Evolutionary conservation across 192 early-diverging fungal genomes (phyloP).

Genomic region (Rhizoclosmatium globosum): DNA sequence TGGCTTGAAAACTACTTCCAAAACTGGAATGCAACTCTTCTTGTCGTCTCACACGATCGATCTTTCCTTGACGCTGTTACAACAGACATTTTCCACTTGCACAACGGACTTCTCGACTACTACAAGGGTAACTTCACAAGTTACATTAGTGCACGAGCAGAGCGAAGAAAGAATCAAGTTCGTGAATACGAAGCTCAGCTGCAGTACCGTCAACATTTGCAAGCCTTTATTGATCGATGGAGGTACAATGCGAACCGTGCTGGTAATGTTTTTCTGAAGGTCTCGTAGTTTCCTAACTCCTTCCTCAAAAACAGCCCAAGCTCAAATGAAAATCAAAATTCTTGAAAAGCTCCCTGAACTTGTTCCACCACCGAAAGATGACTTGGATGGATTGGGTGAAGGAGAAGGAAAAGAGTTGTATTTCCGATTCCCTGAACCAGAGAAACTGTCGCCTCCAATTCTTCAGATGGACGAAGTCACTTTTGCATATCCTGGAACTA

Average conservation of each 20-base stretch:
- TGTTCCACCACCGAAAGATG: slow-evolving; percentile 77
- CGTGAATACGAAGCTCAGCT: slow-evolving; percentile 97
- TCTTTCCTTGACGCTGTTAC: slow-evolving; percentile 96
- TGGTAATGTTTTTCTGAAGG: slow-evolving; percentile 15
- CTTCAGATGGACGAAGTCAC: slow-evolving; percentile 91
- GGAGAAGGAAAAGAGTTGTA: slow-evolving; percentile 75
- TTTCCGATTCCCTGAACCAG: slow-evolving; percentile 94
- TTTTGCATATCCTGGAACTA: slow-evolving; percentile 83
- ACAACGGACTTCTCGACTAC: slow-evolving; percentile 90
- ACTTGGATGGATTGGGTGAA: slow-evolving; percentile 68
- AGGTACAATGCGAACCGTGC: slow-evolving; percentile 97
- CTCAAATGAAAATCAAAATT: slow-evolving; percentile 97
- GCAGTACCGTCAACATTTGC: slow-evolving; percentile 92
- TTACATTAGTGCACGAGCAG: slow-evolving; percentile 89
- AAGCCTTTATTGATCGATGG: slow-evolving; percentile 99
- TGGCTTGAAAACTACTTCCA: slow-evolving; percentile 97
- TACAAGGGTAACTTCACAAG: slow-evolving; percentile 95
- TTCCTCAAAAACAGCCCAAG: slow-evolving; percentile 73
- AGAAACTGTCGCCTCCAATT: slow-evolving; percentile 94
- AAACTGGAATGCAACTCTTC: slow-evolving; percentile 88
- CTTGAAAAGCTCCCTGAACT: slow-evolving; percentile 95
- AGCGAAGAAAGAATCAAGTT: slow-evolving; percentile 88
- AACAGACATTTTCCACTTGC: slow-evolving; percentile 96
- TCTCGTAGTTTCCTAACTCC: neutral
- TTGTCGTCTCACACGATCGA: slow-evolving; percentile 98